Evolutionary conservation across 345 rosid genomes (phyloP).

Genomic region (Gossypium bickii): DNA sequence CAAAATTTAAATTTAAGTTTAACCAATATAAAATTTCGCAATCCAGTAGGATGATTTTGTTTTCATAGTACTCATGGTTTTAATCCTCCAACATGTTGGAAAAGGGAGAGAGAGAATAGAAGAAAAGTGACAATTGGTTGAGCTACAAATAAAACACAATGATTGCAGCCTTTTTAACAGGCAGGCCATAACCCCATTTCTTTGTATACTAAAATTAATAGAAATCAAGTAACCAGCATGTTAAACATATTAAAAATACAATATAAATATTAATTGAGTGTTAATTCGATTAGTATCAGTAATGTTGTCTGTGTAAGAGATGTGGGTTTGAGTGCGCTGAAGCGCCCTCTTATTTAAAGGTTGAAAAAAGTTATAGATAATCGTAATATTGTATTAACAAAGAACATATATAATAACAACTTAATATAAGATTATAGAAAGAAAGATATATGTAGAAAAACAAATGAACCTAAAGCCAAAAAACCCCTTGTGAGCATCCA

Average conservation of each 20-base stretch:
- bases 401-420: background rate
- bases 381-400: no score
- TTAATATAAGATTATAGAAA: background rate
- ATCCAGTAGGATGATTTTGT: no score
- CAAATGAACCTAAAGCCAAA: conserved; percentile 17
- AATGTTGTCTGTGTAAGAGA: accelerated
- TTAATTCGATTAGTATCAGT: accelerated
- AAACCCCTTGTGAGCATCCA: conserved; percentile 28
- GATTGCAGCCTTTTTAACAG: conserved; percentile 16
- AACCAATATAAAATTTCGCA: no score
- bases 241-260: no score
- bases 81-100: no score
- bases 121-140: background rate
- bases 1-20: no score
- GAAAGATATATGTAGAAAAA: background rate
- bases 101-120: background rate
- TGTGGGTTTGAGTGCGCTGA: accelerated
- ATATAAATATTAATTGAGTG: no score
- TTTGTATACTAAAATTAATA: background rate
- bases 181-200: background rate
- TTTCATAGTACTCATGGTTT: no score
- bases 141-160: conserved; percentile 1
- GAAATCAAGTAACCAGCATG: background rate
- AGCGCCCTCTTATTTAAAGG: accelerated
- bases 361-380: accelerated